phyloP scores from a whole-genome alignment of 345 rosid species.

The Gossypium stocksii region DNA sequence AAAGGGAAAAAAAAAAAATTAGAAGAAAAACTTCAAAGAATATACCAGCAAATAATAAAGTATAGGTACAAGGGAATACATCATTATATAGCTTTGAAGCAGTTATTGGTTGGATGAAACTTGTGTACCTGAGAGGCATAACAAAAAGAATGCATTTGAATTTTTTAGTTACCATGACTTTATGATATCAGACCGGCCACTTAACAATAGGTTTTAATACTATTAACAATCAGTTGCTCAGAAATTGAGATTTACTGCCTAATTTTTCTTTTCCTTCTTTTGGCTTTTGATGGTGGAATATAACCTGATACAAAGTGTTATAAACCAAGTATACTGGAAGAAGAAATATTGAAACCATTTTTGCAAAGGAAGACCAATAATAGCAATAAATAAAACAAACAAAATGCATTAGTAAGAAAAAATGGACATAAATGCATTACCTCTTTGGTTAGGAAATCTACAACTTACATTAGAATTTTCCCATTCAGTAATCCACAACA shows the following conservation, averaged over 20 bases:
- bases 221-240: neutral
- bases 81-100: conserved; percentile 86
- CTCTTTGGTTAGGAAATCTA: neutral
- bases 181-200: neutral
- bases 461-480: neutral
- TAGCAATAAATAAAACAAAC: neutral
- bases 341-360: neutral
- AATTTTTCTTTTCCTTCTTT: neutral
- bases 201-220: neutral
- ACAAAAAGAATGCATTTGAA: neutral
- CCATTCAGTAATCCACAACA: neutral
- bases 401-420: neutral
- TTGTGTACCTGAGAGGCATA: conserved; percentile 70
- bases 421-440: neutral
- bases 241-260: neutral
- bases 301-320: neutral
- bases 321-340: neutral
- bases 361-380: neutral
- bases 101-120: conserved; percentile 91
- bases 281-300: conserved; percentile 2
- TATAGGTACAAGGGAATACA: conserved; percentile 37
- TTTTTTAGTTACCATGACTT: neutral
- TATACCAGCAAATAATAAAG: neutral
- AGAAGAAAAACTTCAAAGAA: conserved; percentile 8
- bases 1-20: neutral